Percentiles rank a stretch among this genome's conserved stretches.
These are phyloP conservation scores for Colletotrichum spinosum DNA, from an alignment of 2,329 filamentous ascomycete genomes.

Conservation along the genomic window DNA sequence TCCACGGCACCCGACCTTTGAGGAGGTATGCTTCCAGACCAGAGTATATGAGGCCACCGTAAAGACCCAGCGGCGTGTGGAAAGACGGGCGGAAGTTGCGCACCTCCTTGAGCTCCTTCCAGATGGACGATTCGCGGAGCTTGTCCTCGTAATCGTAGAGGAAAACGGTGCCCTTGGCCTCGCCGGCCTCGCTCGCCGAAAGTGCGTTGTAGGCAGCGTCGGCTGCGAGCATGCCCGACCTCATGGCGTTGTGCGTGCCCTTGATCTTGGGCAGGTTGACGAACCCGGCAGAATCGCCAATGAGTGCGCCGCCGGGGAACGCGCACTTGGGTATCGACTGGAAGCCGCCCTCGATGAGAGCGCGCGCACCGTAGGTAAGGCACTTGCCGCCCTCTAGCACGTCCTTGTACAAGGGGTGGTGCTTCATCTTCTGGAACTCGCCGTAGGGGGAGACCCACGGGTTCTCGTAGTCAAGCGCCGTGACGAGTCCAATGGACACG, in stretches of 20 bases:
- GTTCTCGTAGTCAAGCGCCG: conserved; percentile 95
- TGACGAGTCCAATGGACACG: conserved; percentile 90
- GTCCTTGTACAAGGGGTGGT: conserved; percentile 88
- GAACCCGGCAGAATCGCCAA: conserved; percentile 96
- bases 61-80: conserved; percentile 86
- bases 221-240: conserved; percentile 94
- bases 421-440: conserved; percentile 99
- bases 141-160: conserved; percentile 94
- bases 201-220: conserved; percentile 89
- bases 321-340: conserved; percentile 98
- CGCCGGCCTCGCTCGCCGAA: conserved; percentile 47
- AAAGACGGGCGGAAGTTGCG: conserved; percentile 98
- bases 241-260: conserved; percentile 98
- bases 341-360: conserved; percentile 93
- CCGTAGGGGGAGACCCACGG: conserved; percentile 95
- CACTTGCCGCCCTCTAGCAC: conserved; percentile 97
- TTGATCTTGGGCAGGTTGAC: conserved; percentile 99
- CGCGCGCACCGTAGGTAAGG: conserved; percentile 93
- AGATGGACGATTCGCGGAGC: conserved; percentile 87
- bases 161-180: conserved; percentile 80
- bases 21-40: conserved; percentile 91
- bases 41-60: conserved; percentile 92
- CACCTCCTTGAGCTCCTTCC: conserved; percentile 93
- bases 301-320: conserved; percentile 94
- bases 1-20: conserved; percentile 91